A percentile compares a stretch with the other conserved stretches of the same genome.
These are phyloP conservation scores for Oryza coarctata DNA, from an alignment of 176 grass and related monocot species.

Conservation along the genomic window DNA sequence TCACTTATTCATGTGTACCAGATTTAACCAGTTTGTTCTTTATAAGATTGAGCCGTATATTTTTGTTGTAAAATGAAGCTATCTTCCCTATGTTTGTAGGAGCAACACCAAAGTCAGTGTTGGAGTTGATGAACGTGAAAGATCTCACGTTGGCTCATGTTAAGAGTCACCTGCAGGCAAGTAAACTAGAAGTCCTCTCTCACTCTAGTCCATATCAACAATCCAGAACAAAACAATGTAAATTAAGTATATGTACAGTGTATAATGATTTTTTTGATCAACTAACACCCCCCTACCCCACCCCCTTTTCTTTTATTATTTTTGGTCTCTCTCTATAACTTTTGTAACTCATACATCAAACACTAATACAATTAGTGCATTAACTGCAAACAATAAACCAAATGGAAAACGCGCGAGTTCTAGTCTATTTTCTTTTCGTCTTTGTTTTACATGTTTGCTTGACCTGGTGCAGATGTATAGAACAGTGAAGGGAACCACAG, in stretches of 20 bases:
- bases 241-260: background rate
- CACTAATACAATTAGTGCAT: background rate
- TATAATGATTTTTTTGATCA: background rate
- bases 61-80: background rate
- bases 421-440: slow-evolving; percentile 23
- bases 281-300: too few relatives aligned
- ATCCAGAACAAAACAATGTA: background rate
- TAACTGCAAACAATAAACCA: slow-evolving; percentile 18
- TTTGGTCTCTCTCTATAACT: slow-evolving; percentile 22
- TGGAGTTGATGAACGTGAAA: slow-evolving; percentile 99
- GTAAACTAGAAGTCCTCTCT: background rate
- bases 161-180: slow-evolving; percentile 97
- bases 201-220: background rate
- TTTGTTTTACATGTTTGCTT: slow-evolving; percentile 23
- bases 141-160: slow-evolving; percentile 99
- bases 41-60: background rate
- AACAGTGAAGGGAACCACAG: slow-evolving; percentile 88
- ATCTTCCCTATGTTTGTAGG: slow-evolving; percentile 39
- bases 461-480: slow-evolving; percentile 88
- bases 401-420: slow-evolving; percentile 8
- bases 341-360: background rate
- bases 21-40: background rate
- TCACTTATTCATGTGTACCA: slow-evolving; percentile 9
- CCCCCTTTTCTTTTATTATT: background rate
- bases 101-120: slow-evolving; percentile 92